Evolutionary conservation across 768 basidiomycete species (phyloP).

Genomic region (Hemileccinum rubropunctum): DNA sequence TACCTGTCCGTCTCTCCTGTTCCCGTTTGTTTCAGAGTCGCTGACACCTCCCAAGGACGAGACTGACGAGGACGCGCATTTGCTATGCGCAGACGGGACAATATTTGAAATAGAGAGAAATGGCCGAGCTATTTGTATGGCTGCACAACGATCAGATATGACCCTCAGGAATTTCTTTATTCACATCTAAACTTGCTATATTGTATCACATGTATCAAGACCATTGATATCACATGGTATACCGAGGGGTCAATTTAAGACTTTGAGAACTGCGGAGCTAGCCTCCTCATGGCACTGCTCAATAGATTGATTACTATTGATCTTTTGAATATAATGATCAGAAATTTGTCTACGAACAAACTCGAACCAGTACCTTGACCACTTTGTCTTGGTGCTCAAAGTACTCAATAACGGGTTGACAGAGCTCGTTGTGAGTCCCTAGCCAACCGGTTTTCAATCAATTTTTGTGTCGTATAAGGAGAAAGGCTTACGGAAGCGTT

Average conservation of each 20-base stretch:
- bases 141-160: constrained; percentile 34
- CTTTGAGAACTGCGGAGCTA: constrained; percentile 47
- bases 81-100: constrained; percentile 79
- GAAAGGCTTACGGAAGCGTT: constrained; percentile 79
- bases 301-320: constrained; percentile 64
- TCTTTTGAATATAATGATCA: constrained; percentile 40
- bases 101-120: constrained; percentile 60
- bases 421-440: constrained; percentile 85
- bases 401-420: constrained; percentile 91
- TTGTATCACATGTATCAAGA: not conserved
- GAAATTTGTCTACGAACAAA: not conserved
- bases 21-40: constrained; percentile 1
- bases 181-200: constrained; percentile 36
- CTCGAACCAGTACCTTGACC: constrained; percentile 53
- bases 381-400: constrained; percentile 70
- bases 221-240: constrained; percentile 6
- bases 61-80: constrained; percentile 58
- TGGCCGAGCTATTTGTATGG: constrained; percentile 54
- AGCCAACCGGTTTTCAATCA: not conserved
- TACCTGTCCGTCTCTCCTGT: constrained; percentile 53
- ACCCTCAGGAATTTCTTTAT: constrained; percentile 40
- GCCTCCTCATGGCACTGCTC: constrained; percentile 71
- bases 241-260: constrained; percentile 34
- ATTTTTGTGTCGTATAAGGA: not conserved
- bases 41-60: constrained; percentile 44